These are phyloP conservation scores for Lepidopterella palustris DNA, from an alignment of 495 filamentous ascomycete species.

Conservation along the genomic window DNA sequence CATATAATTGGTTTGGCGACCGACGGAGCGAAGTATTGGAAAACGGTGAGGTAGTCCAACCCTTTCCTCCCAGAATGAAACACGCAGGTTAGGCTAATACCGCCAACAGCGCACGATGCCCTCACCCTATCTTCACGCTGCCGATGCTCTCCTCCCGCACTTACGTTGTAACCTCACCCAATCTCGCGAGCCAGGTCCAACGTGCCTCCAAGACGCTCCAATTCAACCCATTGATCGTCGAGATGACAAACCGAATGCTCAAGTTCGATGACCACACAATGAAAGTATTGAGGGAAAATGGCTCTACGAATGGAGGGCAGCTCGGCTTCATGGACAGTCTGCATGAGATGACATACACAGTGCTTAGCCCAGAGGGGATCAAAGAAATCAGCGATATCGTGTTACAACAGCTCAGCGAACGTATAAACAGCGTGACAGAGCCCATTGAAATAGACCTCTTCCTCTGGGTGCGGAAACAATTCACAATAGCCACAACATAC, in stretches of 20 bases:
- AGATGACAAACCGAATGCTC: conserved; percentile 25
- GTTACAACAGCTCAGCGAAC: conserved; percentile 23
- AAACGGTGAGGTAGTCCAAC: conserved; percentile 10
- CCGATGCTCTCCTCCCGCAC: conserved; percentile 40
- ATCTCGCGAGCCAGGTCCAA: conserved; percentile 40
- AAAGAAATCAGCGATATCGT: conserved; percentile 36
- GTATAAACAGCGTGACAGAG: conserved; percentile 11
- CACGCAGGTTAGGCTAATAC: neutral
- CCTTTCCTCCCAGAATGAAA: neutral
- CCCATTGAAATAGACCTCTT: conserved; percentile 12
- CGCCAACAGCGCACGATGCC: conserved; percentile 7
- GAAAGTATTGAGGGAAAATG: conserved; percentile 11
- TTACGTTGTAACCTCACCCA: conserved; percentile 43
- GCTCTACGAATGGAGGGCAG: conserved; percentile 14
- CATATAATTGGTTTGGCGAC: conserved; percentile 41
- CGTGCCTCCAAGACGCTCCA: conserved; percentile 38
- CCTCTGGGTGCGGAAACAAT: conserved; percentile 4
- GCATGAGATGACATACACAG: conserved; percentile 25
- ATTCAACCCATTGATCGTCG: conserved; percentile 35
- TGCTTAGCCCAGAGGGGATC: conserved; percentile 22
- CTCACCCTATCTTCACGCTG: conserved; percentile 40
- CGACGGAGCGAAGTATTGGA: conserved; percentile 39
- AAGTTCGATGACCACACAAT: conserved; percentile 19
- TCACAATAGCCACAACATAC: conserved; percentile 9
- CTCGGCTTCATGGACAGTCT: conserved; percentile 14